phyloP scores from a whole-genome alignment of 1,284 basidiomycete genomes.

The Tranzscheliella williamsii region DNA sequence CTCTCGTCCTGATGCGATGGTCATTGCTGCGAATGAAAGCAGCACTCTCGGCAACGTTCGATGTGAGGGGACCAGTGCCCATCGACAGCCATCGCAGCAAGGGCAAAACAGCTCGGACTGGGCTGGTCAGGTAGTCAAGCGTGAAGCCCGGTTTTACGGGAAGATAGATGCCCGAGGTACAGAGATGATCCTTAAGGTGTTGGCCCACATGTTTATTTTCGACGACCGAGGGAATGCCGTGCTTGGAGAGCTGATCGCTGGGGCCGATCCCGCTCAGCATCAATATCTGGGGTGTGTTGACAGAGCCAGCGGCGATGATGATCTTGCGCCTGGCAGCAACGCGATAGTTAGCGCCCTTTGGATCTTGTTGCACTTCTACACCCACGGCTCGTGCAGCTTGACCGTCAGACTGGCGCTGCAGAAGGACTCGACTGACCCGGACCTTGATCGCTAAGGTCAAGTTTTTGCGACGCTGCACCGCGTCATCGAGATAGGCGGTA shows the following conservation, averaged over 20 bases:
- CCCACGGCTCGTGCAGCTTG: constrained; percentile 36
- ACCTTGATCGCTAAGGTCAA: constrained; percentile 43
- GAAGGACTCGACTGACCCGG: constrained; percentile 40
- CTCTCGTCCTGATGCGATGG: constrained; percentile 40
- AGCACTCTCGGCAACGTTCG: constrained; percentile 51
- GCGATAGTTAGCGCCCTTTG: constrained; percentile 30
- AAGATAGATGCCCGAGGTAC: constrained; percentile 16
- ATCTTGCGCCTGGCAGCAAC: constrained; percentile 62
- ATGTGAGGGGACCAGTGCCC: constrained; percentile 29
- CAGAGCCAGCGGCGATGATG: constrained; percentile 62
- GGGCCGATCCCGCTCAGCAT: constrained; percentile 72
- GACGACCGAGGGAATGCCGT: constrained; percentile 31
- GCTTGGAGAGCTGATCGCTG: constrained; percentile 22
- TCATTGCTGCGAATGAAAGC: constrained; percentile 60
- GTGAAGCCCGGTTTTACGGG: constrained; percentile 26
- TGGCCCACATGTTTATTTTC: constrained; percentile 44
- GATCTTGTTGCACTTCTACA: constrained; percentile 38
- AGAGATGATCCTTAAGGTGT: constrained; percentile 51
- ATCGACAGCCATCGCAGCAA: constrained; percentile 38
- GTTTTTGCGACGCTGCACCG: constrained; percentile 40
- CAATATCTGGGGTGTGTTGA: constrained; percentile 67
- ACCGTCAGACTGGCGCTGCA: constrained; percentile 27
- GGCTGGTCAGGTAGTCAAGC: constrained; percentile 34
- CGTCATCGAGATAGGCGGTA: constrained; percentile 40
- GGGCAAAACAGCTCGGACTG: constrained; percentile 16